Percentiles rank a stretch among this genome's conserved stretches.
Conservation (phyloP, 1,284 basidiomycete genomes). For the Ceratobasidium papillatum region DNA sequence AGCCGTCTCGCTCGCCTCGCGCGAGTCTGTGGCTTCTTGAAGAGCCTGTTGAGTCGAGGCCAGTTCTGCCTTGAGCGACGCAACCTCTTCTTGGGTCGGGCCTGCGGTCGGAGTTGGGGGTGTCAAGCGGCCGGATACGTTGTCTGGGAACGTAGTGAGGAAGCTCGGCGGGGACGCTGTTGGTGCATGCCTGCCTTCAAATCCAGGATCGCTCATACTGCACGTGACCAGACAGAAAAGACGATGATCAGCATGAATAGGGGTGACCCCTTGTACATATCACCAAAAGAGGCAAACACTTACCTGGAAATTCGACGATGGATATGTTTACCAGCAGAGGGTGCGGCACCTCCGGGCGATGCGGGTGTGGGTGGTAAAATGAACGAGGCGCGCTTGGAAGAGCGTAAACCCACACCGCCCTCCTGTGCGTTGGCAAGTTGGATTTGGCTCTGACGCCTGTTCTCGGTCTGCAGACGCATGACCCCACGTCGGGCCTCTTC, state of each 20-base stretch:
- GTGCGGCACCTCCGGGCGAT: constrained; percentile 66
- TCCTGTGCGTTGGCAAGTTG: constrained; percentile 48
- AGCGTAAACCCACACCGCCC: constrained; percentile 54
- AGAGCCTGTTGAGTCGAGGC: constrained; percentile 72
- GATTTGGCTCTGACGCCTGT: constrained; percentile 68
- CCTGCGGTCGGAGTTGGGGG: constrained; percentile 14
- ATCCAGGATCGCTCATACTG: constrained; percentile 43
- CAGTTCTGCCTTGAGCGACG: constrained; percentile 71
- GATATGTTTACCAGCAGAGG: constrained; percentile 54
- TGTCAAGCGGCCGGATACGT: constrained; percentile 3
- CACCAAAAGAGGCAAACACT: background rate
- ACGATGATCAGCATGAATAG: constrained; percentile 35
- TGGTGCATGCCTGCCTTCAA: background rate
- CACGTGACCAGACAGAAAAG: constrained; percentile 22
- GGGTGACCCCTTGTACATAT: constrained; percentile 24
- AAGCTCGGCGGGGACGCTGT: constrained; percentile 19
- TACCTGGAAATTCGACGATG: constrained; percentile 67
- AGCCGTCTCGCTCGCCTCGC: constrained; percentile 86
- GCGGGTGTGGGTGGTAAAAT: constrained; percentile 47
- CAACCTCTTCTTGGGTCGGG: constrained; percentile 55
- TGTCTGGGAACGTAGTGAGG: constrained; percentile 29
- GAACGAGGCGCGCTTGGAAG: constrained; percentile 75
- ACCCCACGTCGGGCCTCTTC: constrained; percentile 89
- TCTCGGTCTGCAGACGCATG: constrained; percentile 90
- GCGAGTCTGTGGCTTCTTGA: constrained; percentile 79